A percentile compares a stretch with the other conserved stretches of the same genome.
These are phyloP conservation scores for Cladosporium austrohemisphaericum DNA, from an alignment of 2,329 filamentous ascomycete genomes.

Conservation along the genomic window DNA sequence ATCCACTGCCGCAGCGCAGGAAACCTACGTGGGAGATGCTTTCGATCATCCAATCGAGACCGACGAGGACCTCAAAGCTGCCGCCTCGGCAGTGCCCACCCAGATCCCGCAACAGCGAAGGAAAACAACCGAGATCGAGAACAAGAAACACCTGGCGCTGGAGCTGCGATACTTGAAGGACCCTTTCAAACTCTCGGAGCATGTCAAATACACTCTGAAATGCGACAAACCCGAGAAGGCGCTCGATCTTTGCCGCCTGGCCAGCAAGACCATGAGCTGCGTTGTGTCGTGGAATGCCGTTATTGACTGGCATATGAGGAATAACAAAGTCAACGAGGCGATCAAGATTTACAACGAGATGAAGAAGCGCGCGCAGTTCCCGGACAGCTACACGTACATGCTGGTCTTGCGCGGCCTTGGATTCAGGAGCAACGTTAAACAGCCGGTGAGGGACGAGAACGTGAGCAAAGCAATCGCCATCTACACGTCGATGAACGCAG, in stretches of 20 bases:
- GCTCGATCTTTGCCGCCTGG: slow-evolving; percentile 61
- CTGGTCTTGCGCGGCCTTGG: slow-evolving; percentile 75
- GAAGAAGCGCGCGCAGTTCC: slow-evolving; percentile 84
- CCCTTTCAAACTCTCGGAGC: slow-evolving; percentile 66
- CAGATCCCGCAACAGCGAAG: neutral
- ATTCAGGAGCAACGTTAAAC: neutral
- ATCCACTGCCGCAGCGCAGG: neutral
- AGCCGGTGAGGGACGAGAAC: slow-evolving; percentile 53
- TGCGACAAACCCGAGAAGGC: slow-evolving; percentile 64
- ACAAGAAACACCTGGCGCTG: slow-evolving; percentile 41
- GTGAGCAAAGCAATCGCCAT: slow-evolving; percentile 68
- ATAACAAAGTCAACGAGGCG: slow-evolving; percentile 59
- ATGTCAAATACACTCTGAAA: slow-evolving; percentile 59
- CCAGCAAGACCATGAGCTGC: slow-evolving; percentile 62
- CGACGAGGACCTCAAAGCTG: neutral
- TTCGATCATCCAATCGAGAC: neutral
- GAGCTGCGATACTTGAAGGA: slow-evolving; percentile 65
- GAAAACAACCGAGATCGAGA: slow-evolving; percentile 13
- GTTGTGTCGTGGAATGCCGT: slow-evolving; percentile 85
- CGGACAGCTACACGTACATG: slow-evolving; percentile 79
- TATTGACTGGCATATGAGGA: slow-evolving; percentile 65
- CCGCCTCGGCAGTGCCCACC: neutral
- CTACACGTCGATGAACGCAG: slow-evolving; percentile 69
- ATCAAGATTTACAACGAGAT: slow-evolving; percentile 95
- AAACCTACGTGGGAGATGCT: neutral